Evolutionary conservation across 1,284 basidiomycete species (phyloP).

Genomic region (Irpex lacteus): DNA sequence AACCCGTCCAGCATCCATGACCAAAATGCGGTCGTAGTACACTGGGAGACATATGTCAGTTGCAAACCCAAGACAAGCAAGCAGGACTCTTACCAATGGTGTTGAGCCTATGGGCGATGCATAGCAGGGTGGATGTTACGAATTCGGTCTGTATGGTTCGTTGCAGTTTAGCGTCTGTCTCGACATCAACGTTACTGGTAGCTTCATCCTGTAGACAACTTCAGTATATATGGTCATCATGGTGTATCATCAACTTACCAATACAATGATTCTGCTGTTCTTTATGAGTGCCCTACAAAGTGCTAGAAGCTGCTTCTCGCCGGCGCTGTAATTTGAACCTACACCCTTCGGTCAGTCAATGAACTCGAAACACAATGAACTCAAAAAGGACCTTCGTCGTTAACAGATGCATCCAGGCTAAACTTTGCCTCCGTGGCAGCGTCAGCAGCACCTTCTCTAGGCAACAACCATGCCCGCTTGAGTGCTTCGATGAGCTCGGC

Average conservation of each 20-base stretch:
- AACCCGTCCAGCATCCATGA: slow-evolving; percentile 68
- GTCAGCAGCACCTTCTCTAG: slow-evolving; percentile 45
- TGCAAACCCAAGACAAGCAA: background rate
- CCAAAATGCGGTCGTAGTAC: slow-evolving; percentile 74
- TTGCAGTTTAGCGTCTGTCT: slow-evolving; percentile 78
- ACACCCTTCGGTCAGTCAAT: slow-evolving; percentile 16
- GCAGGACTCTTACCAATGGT: slow-evolving; percentile 53
- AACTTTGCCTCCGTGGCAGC: slow-evolving; percentile 58
- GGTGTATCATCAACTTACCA: slow-evolving; percentile 38
- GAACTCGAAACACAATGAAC: background rate
- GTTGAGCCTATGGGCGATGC: slow-evolving; percentile 76
- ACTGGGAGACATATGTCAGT: slow-evolving; percentile 34
- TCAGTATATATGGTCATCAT: slow-evolving; percentile 1
- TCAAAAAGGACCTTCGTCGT: slow-evolving; percentile 51
- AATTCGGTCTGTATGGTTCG: slow-evolving; percentile 75
- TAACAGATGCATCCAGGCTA: slow-evolving; percentile 60
- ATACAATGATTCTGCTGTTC: slow-evolving; percentile 65
- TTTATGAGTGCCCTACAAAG: slow-evolving; percentile 72
- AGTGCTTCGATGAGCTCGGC: slow-evolving; percentile 52
- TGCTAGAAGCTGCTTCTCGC: slow-evolving; percentile 77
- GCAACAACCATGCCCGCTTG: slow-evolving; percentile 60
- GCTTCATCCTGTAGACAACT: slow-evolving; percentile 56
- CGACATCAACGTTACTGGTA: slow-evolving; percentile 82
- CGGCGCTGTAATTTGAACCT: slow-evolving; percentile 74
- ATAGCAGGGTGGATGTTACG: slow-evolving; percentile 57